phyloP scores from a whole-genome alignment of 2,329 filamentous ascomycete species.

The Beauveria sp. region DNA sequence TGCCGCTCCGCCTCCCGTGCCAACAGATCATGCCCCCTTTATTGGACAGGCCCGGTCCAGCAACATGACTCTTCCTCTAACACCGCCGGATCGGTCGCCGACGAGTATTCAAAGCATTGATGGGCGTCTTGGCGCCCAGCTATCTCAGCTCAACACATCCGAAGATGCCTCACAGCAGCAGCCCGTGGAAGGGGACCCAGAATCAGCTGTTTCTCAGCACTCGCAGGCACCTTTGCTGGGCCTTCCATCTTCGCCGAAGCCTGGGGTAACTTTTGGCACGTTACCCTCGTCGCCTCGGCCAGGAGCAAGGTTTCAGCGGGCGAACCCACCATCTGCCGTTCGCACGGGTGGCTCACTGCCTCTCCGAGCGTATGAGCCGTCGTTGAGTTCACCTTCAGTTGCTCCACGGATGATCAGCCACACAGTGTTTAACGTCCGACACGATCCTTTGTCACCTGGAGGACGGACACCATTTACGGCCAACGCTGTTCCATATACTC shows the following conservation, averaged over 20 bases:
- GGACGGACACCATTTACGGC: conserved; percentile 56
- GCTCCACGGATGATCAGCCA: conserved; percentile 48
- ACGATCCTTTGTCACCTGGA: conserved; percentile 45
- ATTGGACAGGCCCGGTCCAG: conserved; percentile 18
- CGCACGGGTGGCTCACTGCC: conserved; percentile 51
- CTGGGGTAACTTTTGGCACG: conserved; percentile 26
- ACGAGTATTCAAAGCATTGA: conserved; percentile 42
- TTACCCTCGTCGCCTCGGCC: conserved; percentile 44
- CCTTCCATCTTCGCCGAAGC: conserved; percentile 37
- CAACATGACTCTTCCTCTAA: conserved; percentile 19
- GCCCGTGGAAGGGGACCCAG: conserved; percentile 38
- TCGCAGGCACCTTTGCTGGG: conserved; percentile 45
- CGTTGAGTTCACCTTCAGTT: conserved; percentile 42
- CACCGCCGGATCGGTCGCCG: conserved; percentile 32
- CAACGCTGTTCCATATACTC: conserved; percentile 60
- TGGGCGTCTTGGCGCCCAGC: conserved; percentile 41
- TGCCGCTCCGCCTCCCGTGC: conserved; percentile 48
- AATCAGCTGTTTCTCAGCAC: conserved; percentile 44
- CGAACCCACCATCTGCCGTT: conserved; percentile 45
- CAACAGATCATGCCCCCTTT: conserved; percentile 36
- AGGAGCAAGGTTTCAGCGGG: conserved; percentile 40
- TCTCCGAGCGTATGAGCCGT: conserved; percentile 54
- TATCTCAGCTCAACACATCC: conserved; percentile 24
- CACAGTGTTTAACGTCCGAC: conserved; percentile 52
- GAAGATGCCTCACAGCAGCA: conserved; percentile 31